These are phyloP conservation scores for Serendipita indica DNA, from an alignment of 768 basidiomycete species.

Conservation along the genomic window DNA sequence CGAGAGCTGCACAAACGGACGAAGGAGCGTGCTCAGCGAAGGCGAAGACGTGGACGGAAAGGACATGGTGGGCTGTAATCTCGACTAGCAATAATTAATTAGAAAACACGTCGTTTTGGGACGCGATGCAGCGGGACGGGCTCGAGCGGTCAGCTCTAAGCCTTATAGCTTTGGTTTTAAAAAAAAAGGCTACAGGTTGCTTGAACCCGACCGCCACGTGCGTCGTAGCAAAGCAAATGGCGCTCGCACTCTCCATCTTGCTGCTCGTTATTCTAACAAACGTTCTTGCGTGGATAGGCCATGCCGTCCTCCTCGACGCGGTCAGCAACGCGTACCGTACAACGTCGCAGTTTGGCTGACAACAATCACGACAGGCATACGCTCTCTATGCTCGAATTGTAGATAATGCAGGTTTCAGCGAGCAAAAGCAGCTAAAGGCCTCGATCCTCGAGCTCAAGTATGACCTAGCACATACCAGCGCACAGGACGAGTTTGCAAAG, in stretches of 20 bases:
- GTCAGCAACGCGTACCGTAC: slow-evolving; percentile 33
- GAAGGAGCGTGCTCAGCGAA: slow-evolving; percentile 6
- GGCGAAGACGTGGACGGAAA: neutral
- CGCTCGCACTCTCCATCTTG: slow-evolving; percentile 72
- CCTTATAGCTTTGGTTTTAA: too few relatives aligned
- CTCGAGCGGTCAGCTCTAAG: too few relatives aligned
- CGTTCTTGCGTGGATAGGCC: slow-evolving; percentile 77
- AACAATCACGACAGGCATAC: slow-evolving; percentile 43
- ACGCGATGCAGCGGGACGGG: too few relatives aligned
- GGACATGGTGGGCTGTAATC: neutral
- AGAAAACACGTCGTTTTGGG: too few relatives aligned
- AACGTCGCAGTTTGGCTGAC: neutral
- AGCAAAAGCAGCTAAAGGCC: slow-evolving; percentile 59
- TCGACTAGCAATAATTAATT: too few relatives aligned
- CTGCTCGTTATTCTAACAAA: slow-evolving; percentile 67
- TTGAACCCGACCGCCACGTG: slow-evolving; percentile 1
- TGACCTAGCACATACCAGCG: slow-evolving; percentile 76
- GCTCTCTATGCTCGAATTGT: slow-evolving; percentile 52
- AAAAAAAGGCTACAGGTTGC: too few relatives aligned
- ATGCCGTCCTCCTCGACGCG: slow-evolving; percentile 64
- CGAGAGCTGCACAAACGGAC: slow-evolving; percentile 59
- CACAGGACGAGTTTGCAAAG: slow-evolving; percentile 95
- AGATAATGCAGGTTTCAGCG: slow-evolving; percentile 35
- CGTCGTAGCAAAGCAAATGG: slow-evolving; percentile 30
- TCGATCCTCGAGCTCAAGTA: slow-evolving; percentile 69